Evolutionary conservation across 805 yeast genomes (phyloP).

Genomic region (Sugiyamaella chiloensis): DNA sequence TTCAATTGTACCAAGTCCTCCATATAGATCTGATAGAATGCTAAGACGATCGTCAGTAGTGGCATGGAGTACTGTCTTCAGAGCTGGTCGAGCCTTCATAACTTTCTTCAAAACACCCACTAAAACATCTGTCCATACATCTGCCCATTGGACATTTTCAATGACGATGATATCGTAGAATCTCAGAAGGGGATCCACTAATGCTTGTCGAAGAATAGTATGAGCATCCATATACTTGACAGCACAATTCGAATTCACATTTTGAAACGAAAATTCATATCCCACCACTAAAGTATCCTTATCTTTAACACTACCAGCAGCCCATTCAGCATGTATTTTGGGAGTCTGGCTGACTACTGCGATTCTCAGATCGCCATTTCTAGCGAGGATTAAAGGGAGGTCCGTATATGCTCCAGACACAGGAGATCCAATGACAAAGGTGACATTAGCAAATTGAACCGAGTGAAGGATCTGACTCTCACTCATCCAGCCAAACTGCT

Average conservation of each 20-base stretch:
- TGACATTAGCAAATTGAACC: neutral
- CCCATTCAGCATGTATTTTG: conserved; percentile 9
- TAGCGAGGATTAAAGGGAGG: conserved; percentile 1
- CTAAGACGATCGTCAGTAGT: conserved; percentile 4
- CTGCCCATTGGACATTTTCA: conserved; percentile 85
- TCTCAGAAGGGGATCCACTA: conserved; percentile 56
- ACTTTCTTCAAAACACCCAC: conserved; percentile 64
- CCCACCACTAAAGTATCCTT: neutral
- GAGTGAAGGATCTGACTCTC: conserved; percentile 7
- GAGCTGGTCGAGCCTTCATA: conserved; percentile 55
- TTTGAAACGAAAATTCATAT: neutral
- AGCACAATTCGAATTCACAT: no score
- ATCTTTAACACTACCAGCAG: neutral
- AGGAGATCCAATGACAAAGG: conserved; percentile 7
- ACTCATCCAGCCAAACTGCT: neutral
- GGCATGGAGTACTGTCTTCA: conserved; percentile 15
- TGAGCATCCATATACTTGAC: conserved; percentile 84
- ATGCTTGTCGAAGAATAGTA: conserved; percentile 63
- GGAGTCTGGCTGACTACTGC: conserved; percentile 7
- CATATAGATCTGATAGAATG: neutral
- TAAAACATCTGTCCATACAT: conserved; percentile 70
- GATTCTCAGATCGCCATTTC: neutral
- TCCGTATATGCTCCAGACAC: conserved; percentile 9
- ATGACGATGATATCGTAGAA: conserved; percentile 69
- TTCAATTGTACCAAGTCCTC: neutral